Evolutionary conservation across 495 filamentous ascomycete genomes (phyloP), one percentile per base, ranked within the genome.

Genomic region (Aspergillus kassunensis): DNA sequence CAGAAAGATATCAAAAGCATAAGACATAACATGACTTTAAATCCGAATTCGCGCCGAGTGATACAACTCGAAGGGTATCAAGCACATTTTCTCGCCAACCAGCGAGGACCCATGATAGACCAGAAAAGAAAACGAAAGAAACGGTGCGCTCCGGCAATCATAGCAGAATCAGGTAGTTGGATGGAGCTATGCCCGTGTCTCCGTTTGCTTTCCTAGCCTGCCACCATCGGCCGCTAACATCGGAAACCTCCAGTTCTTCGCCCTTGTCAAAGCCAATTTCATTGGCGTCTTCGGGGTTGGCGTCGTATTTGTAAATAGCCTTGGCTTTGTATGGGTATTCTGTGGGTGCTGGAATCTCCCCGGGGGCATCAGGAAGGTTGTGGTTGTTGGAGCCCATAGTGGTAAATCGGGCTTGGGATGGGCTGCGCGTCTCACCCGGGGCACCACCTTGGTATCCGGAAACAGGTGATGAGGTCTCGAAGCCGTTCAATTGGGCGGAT

Each of bases 211-310:
- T 97, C 74, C 89, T 83, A 55, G 93, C 93, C 73, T 98, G 93
- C 93, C 93, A 98, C 93, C 93, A 98, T 70, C 93, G 73, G 24
- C 93, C 93, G 61, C 90, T 96, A 49, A 98, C 95, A 60, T 98
- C 93, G 37, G 89, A 95, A 49, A 98, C 92, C 67, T 98, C 92
- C 36, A 98, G 77, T 49, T 97, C 89, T 69, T 98, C 93, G 59
- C 97, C 89, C 71, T 97, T 97, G 40, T 83, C 78, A 78, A 98
- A 98, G 57, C 88, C 91, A 54, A 98, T 97, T 69, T 98, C 93
- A 67, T 98, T 97, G 39, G 90, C 90, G 61, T 98, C 93, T 58
- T 97, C 91, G 2, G 93, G 93, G 65, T 97, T 97, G 48, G 93
- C 93, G 63, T 97, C 92, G 71, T 98, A 98, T 56, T 86, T 91